Evolutionary conservation across 768 basidiomycete genomes (phyloP), one percentile per base, ranked within the genome.

Genomic region (Termitomyces sp.): DNA sequence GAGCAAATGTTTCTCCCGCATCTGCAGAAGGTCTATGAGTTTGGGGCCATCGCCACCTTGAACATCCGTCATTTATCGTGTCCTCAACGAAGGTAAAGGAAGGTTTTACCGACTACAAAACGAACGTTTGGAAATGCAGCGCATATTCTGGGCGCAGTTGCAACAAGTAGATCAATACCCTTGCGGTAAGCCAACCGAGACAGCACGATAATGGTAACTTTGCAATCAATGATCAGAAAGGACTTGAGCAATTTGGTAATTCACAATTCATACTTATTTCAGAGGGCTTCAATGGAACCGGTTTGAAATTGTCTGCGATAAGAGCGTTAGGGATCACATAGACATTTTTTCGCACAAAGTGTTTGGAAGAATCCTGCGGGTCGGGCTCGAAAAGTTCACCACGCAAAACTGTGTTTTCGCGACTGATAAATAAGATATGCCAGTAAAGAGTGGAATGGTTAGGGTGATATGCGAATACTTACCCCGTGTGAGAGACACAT

Each of bases 401-500:
- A 5, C 97, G 81, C 1, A 99, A 80, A 3, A 95, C 92, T 0
- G 95, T 98, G 63, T 98, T 99, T 75, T 98, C 97, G n/a, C 95
- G 93, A 28, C 96, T 98, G n/a, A 4, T 7, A 43, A 20, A 20
- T 66, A 20, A 46, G n/a, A 33, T 33, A 20, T 23, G 48, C n/a
- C 30, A 40, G 41, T 58, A 20, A 33, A 59, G 26, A 43, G 43
- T 58, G 16, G n/a, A 59, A 5, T 12, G 20, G 14, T 20, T 57
- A 9, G 41, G 36, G 23, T 4, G 4, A 30, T 6, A 51, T 32
- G 35, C 23, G 36, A 9, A 23, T 12, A 68, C 85, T 55, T 68
- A 93, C 96, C 96, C 94, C 0, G 95, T 98, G 73, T 98, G 91
- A 8, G 94, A 96, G 50, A 98, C 97, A 65, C 95, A 98, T 28